phyloP scores from a whole-genome alignment of 805 yeast species.

The Vanderwaltozyma verrucispora region DNA sequence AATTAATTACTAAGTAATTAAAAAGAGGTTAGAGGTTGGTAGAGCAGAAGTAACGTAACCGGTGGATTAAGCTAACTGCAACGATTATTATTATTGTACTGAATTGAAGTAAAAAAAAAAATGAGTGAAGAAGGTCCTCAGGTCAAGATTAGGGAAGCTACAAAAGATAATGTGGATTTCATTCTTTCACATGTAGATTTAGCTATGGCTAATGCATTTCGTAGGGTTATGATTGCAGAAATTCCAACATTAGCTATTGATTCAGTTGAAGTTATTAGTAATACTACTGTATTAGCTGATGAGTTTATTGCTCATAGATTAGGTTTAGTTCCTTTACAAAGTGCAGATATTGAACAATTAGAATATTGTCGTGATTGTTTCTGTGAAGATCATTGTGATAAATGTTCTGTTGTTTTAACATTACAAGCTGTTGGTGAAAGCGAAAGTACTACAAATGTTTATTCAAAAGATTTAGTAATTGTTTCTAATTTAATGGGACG shows the following conservation, averaged over 20 bases:
- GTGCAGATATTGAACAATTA: slow-evolving; percentile 72
- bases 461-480: slow-evolving; percentile 66
- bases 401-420: slow-evolving; percentile 82
- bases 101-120: too few species aligned
- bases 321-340: slow-evolving; percentile 83
- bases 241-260: slow-evolving; percentile 96
- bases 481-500: slow-evolving; percentile 30
- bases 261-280: slow-evolving; percentile 84
- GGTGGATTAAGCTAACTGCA: too few species aligned
- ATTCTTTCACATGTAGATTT: slow-evolving; percentile 80
- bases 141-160: slow-evolving; percentile 80
- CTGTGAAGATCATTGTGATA: slow-evolving; percentile 94
- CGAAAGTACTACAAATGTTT: slow-evolving; percentile 81
- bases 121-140: slow-evolving; percentile 45
- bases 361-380: slow-evolving; percentile 93
- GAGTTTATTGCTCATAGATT: slow-evolving; percentile 91
- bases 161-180: slow-evolving; percentile 81
- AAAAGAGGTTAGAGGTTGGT: too few species aligned
- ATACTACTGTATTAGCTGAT: slow-evolving; percentile 92
- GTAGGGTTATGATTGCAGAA: slow-evolving; percentile 90
- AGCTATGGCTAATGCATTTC: slow-evolving; percentile 81
- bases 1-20: too few species aligned
- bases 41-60: too few species aligned
- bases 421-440: slow-evolving; percentile 83
- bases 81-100: too few species aligned